Conservation (phyloP, 2,329 filamentous ascomycete genomes). For the Arthrobotrys sinensis region DNA sequence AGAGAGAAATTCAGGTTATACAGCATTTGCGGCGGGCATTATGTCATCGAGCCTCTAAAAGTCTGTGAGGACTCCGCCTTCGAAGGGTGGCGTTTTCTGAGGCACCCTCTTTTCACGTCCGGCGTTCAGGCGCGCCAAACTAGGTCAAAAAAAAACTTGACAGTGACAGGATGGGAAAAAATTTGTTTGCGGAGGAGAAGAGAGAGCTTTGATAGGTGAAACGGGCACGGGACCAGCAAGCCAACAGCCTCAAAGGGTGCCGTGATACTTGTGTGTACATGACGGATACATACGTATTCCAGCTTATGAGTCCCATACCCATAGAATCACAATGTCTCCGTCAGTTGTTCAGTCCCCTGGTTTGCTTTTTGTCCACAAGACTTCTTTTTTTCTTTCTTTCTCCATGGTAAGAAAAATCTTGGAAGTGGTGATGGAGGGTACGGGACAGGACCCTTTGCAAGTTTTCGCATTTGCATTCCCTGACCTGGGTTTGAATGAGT, state of each 20-base stretch:
- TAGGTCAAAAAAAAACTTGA: not conserved
- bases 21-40: not conserved
- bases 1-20: no score
- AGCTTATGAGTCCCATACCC: not conserved
- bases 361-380: slow-evolving; percentile 16
- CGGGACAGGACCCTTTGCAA: no score
- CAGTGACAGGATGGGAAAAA: not conserved
- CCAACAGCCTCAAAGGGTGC: slow-evolving; percentile 3
- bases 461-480: not conserved
- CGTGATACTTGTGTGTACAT: slow-evolving; percentile 24
- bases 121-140: not conserved
- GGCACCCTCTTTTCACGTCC: not conserved
- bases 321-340: not conserved
- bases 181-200: not conserved
- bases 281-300: not conserved
- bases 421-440: not conserved
- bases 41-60: not conserved
- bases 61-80: not conserved
- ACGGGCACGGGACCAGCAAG: slow-evolving; percentile 6
- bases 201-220: not conserved
- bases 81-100: slow-evolving; percentile 11
- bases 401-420: not conserved
- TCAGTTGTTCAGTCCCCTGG: not conserved
- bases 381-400: not conserved
- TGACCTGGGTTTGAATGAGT: no score